Evolutionary conservation across 2,329 filamentous ascomycete genomes (phyloP).

Genomic region (Paradendryphiella salina): DNA sequence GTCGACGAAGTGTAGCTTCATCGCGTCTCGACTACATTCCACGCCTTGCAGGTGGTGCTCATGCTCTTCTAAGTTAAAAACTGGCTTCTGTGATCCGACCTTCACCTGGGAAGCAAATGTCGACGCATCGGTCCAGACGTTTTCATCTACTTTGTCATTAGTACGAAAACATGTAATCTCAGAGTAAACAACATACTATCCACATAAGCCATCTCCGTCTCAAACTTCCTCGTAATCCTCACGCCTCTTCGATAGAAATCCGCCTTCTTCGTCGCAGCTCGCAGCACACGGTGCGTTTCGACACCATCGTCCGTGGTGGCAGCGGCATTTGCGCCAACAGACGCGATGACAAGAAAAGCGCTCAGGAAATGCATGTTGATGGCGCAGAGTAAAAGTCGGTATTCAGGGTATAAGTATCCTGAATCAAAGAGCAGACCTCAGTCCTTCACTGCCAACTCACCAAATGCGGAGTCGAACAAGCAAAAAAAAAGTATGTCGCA

Average conservation of each 20-base stretch:
- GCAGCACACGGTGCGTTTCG: slow-evolving; percentile 31
- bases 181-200: slow-evolving; percentile 30
- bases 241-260: slow-evolving; percentile 30
- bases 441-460: background rate
- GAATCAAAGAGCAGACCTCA: too few relatives aligned
- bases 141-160: slow-evolving; percentile 26
- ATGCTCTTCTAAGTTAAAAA: slow-evolving; percentile 44
- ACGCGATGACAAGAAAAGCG: slow-evolving; percentile 21
- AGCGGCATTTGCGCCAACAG: slow-evolving; percentile 16
- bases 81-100: slow-evolving; percentile 37
- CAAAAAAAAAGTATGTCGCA: background rate
- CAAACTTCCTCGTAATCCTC: slow-evolving; percentile 34
- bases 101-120: slow-evolving; percentile 44
- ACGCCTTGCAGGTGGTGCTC: slow-evolving; percentile 42
- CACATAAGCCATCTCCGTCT: slow-evolving; percentile 39
- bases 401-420: too few relatives aligned
- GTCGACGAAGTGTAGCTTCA: slow-evolving; percentile 40
- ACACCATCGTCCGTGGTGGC: slow-evolving; percentile 4
- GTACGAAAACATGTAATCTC: background rate
- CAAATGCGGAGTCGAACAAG: background rate
- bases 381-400: background rate
- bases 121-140: slow-evolving; percentile 25
- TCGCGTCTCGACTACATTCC: slow-evolving; percentile 29
- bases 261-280: slow-evolving; percentile 37
- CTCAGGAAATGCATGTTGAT: slow-evolving; percentile 21